Percentiles rank a stretch among this genome's conserved stretches.
phyloP scores from a whole-genome alignment of 768 basidiomycete species.

The Lactifluus subvellereus region DNA sequence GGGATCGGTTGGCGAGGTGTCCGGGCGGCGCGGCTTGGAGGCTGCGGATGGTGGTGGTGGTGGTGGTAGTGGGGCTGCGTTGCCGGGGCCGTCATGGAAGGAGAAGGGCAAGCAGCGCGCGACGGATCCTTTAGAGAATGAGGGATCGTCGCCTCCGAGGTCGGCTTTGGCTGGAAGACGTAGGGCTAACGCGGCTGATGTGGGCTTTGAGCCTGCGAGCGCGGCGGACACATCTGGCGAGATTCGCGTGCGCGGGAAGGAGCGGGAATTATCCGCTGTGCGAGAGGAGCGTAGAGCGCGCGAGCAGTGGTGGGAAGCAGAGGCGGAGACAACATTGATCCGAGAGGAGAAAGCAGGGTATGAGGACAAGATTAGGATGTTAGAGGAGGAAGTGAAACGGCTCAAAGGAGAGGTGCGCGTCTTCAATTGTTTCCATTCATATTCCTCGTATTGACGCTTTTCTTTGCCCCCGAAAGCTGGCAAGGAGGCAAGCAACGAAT shows the following conservation, averaged over 20 bases:
- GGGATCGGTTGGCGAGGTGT: not conserved
- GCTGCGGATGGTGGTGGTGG: not conserved
- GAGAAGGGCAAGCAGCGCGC: conserved; percentile 31
- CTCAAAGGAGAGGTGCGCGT: conserved; percentile 53
- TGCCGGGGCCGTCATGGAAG: not conserved
- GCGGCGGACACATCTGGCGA: conserved; percentile 39
- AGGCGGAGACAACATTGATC: conserved; percentile 31
- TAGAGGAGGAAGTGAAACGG: conserved; percentile 60
- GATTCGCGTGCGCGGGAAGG: conserved; percentile 50
- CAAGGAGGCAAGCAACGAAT: conserved; percentile 8
- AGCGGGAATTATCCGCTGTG: conserved; percentile 55
- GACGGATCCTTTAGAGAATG: not conserved
- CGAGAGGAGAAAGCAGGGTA: conserved; percentile 47
- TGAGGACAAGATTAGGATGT: conserved; percentile 53
- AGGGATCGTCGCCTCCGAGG: not conserved
- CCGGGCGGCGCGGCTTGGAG: not conserved
- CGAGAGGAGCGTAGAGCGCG: conserved; percentile 45
- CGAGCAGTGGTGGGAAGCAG: conserved; percentile 39
- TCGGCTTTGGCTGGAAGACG: not conserved
- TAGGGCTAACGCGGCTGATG: not conserved
- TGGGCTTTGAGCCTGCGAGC: conserved; percentile 17
- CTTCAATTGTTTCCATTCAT: not conserved
- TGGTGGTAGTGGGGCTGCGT: not conserved
- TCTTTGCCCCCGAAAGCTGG: not conserved
- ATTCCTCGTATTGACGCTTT: not conserved